Evolutionary conservation across 176 grass and related monocot species (phyloP).

Genomic region (Musa beccarii): DNA sequence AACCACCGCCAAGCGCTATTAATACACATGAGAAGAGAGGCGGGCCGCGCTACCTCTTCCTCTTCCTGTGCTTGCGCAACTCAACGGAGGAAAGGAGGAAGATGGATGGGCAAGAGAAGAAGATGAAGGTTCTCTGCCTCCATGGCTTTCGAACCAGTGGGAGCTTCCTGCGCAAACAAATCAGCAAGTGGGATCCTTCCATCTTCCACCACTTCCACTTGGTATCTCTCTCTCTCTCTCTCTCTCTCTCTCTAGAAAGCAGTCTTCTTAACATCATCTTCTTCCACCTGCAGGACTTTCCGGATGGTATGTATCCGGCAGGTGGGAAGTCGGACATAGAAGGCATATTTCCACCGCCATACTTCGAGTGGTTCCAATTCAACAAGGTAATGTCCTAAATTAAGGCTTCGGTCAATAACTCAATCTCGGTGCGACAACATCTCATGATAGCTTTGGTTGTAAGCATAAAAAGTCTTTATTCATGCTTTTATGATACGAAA

Average conservation of each 20-base stretch:
- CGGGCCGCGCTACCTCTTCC: background rate
- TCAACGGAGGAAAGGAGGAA: conserved; percentile 22
- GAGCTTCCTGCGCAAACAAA: conserved; percentile 73
- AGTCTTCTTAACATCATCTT: background rate
- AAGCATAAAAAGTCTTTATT: too few relatives aligned
- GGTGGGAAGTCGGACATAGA: conserved; percentile 67
- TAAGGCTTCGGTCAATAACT: background rate
- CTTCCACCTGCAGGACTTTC: conserved; percentile 41
- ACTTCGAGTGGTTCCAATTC: conserved; percentile 92
- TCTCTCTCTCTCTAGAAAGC: background rate
- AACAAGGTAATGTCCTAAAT: conserved; percentile 36
- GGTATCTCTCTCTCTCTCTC: conserved; percentile 18
- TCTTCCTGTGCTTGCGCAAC: conserved; percentile 15
- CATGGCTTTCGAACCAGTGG: conserved; percentile 73
- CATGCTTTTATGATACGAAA: too few relatives aligned
- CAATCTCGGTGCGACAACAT: background rate
- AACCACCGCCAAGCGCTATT: conserved; percentile 8
- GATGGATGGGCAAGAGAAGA: conserved; percentile 23
- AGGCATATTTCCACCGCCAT: conserved; percentile 66
- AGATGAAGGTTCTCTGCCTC: conserved; percentile 56
- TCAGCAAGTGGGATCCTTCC: conserved; percentile 85
- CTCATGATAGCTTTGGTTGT: background rate
- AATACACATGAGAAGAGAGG: background rate
- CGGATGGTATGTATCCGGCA: conserved; percentile 55
- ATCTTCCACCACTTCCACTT: conserved; percentile 65